Conservation (phyloP, 176 grass and related monocot genomes). For the Zoysia pacifica region DNA sequence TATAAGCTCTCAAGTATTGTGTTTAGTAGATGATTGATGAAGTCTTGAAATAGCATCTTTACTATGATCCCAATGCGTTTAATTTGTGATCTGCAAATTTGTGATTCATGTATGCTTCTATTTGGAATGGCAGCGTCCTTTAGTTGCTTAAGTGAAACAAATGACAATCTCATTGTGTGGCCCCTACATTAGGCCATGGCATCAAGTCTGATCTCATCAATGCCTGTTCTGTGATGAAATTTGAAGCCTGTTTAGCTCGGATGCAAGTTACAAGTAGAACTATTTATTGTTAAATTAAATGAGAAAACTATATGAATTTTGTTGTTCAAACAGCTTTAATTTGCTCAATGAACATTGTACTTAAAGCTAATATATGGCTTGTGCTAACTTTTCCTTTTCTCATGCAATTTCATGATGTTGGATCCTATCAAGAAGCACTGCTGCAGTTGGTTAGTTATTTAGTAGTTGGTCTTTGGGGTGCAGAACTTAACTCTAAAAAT, state of each 20-base stretch:
- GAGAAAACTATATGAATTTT: background rate
- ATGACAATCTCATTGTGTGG: background rate
- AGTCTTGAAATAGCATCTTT: background rate
- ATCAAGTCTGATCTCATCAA: background rate
- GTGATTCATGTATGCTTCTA: background rate
- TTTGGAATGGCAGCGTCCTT: background rate
- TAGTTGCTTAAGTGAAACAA: slow-evolving; percentile 15
- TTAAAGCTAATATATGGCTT: background rate
- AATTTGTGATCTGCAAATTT: background rate
- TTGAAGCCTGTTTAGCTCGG: background rate
- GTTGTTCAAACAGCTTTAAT: slow-evolving; percentile 8
- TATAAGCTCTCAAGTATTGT: background rate
- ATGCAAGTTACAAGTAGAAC: slow-evolving; percentile 3
- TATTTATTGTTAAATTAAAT: background rate
- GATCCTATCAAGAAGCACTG: background rate
- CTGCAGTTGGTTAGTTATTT: too few relatives aligned
- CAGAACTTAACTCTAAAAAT: background rate
- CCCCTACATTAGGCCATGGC: slow-evolving; percentile 3
- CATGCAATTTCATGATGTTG: background rate
- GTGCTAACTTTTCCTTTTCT: background rate
- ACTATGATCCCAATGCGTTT: slow-evolving; percentile 6
- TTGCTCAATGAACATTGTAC: background rate
- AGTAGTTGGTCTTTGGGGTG: background rate
- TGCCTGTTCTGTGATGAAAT: background rate
- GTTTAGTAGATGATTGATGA: background rate